A percentile compares a stretch with the other conserved stretches of the same genome.
Conservation (phyloP, 768 basidiomycete genomes). For the Tricholoma matsutake region DNA sequence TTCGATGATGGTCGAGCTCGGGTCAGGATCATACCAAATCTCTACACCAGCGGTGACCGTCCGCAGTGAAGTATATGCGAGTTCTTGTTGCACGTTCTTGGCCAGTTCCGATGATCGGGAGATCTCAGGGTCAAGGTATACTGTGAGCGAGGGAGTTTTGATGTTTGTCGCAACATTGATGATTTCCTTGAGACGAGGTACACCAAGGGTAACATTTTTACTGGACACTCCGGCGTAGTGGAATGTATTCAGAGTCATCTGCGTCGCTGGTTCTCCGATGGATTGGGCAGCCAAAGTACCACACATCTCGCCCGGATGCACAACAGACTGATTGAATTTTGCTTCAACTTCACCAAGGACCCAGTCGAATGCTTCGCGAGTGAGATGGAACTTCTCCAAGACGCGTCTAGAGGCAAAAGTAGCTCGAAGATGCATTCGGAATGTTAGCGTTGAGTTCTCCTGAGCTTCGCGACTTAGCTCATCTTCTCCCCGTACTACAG, state of each 20-base stretch:
- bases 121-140: conserved; percentile 78
- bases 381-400: conserved; percentile 84
- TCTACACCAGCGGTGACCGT: conserved; percentile 95
- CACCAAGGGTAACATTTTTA: conserved; percentile 99
- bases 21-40: conserved; percentile 97
- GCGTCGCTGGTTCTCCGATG: conserved; percentile 98
- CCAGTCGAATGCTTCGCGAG: conserved; percentile 96
- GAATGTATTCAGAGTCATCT: conserved; percentile 99
- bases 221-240: conserved; percentile 99
- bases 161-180: conserved; percentile 99
- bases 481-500: conserved; percentile 89
- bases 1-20: conserved; percentile 89
- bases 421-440: conserved; percentile 90
- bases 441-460: conserved; percentile 84
- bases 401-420: conserved; percentile 86
- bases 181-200: conserved; percentile 97
- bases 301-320: conserved; percentile 98
- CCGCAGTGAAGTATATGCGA: conserved; percentile 90
- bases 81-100: conserved; percentile 88
- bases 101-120: conserved; percentile 60
- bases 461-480: conserved; percentile 73
- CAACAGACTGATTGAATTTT: conserved; percentile 92
- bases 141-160: conserved; percentile 95
- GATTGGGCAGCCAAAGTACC: conserved; percentile 97
- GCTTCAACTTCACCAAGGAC: conserved; percentile 93